Conservation (phyloP, 2,329 filamentous ascomycete genomes). For the Teratosphaeria nubilosa region DNA sequence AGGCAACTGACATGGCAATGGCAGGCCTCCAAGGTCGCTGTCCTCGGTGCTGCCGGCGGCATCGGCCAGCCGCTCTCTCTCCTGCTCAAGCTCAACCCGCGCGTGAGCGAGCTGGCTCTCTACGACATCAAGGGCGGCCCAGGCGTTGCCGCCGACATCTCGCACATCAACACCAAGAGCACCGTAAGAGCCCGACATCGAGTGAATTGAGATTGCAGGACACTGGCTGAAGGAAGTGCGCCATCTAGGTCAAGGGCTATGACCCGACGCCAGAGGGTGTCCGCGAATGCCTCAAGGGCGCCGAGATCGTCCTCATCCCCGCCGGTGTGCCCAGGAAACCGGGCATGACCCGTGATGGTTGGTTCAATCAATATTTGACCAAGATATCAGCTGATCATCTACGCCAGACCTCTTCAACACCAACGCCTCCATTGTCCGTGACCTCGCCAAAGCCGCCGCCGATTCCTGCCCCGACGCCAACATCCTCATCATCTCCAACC, state of each 20-base stretch:
- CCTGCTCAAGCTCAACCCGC: constrained; percentile 96
- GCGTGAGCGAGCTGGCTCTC: constrained; percentile 85
- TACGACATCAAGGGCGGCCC: constrained; percentile 95
- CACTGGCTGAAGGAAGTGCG: constrained; percentile 7
- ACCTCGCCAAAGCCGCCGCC: constrained; percentile 90
- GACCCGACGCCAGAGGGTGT: constrained; percentile 61
- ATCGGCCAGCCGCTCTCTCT: constrained; percentile 98
- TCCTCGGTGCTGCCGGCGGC: constrained; percentile 92
- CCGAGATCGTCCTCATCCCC: constrained; percentile 93
- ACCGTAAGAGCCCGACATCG: constrained; percentile 33
- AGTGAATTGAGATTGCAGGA: background rate
- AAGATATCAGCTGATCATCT: background rate
- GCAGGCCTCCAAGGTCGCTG: constrained; percentile 92
- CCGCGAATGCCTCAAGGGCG: constrained; percentile 66
- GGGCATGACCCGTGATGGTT: constrained; percentile 95
- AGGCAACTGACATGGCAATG: constrained; percentile 2
- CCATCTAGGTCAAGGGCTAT: constrained; percentile 68
- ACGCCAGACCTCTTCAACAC: constrained; percentile 91
- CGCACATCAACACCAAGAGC: constrained; percentile 99
- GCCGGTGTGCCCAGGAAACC: constrained; percentile 98
- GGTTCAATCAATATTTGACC: constrained; percentile 10
- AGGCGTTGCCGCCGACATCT: constrained; percentile 95
- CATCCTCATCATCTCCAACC: constrained; percentile 96
- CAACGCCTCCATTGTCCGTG: constrained; percentile 98
- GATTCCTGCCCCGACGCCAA: constrained; percentile 84